Evolutionary conservation across 441 rosid species (phyloP).

Genomic region (Brassica balearica): DNA sequence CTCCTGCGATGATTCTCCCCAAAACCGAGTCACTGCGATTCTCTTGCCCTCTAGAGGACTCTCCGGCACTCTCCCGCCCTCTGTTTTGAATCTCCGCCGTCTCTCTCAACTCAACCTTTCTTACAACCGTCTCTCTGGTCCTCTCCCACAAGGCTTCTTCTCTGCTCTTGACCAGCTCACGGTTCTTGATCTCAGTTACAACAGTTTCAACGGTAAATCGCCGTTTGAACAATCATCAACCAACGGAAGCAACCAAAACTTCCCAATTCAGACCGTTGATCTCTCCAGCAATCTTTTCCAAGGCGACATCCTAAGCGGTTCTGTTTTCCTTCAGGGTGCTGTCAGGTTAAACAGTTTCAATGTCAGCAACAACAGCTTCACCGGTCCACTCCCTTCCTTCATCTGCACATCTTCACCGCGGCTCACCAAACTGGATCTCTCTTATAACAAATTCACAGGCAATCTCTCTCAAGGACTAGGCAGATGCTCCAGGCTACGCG

Average conservation of each 20-base stretch:
- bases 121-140: conserved; percentile 59
- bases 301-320: conserved; percentile 46
- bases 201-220: conserved; percentile 54
- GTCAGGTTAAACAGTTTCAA: conserved; percentile 62
- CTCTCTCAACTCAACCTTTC: conserved; percentile 66
- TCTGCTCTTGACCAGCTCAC: conserved; percentile 46
- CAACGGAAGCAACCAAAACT: conserved; percentile 26
- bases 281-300: conserved; percentile 63
- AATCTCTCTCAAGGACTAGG: conserved; percentile 58
- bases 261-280: conserved; percentile 51
- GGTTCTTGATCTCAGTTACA: conserved; percentile 69
- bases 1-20: conserved; percentile 53
- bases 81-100: conserved; percentile 45
- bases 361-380: conserved; percentile 77
- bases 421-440: conserved; percentile 58
- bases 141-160: conserved; percentile 49
- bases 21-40: conserved; percentile 51
- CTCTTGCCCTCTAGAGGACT: conserved; percentile 55
- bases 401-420: conserved; percentile 57
- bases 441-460: conserved; percentile 60
- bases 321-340: conserved; percentile 51
- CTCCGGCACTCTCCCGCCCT: conserved; percentile 50
- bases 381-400: conserved; percentile 62
- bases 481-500: conserved; percentile 57
- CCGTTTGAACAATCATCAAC: conserved; percentile 43